Evolutionary conservation across 768 basidiomycete species (phyloP).

Genomic region (Cystobasidium ongulense): DNA sequence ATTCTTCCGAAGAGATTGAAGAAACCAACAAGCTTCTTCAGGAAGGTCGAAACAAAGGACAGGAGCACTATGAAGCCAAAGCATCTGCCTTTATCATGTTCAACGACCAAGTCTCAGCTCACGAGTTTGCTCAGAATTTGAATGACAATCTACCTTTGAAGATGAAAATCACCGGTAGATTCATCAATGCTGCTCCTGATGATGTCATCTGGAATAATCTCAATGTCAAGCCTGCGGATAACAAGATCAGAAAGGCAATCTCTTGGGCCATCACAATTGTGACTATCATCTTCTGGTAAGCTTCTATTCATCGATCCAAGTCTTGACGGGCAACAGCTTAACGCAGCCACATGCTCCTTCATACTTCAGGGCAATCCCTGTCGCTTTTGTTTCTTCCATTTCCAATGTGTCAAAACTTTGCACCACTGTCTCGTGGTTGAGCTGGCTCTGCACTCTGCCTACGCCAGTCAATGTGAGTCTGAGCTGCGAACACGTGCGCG

Average conservation of each 20-base stretch:
- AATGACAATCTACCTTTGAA: not conserved
- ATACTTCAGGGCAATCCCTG: not conserved
- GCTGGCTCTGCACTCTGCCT: constrained; percentile 73
- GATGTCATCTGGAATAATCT: constrained; percentile 92
- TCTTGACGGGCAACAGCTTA: constrained; percentile 51
- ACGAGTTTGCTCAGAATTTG: constrained; percentile 49
- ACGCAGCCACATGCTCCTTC: constrained; percentile 42
- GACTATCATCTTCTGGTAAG: constrained; percentile 78
- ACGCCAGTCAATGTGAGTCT: constrained; percentile 22
- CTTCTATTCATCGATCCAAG: constrained; percentile 62
- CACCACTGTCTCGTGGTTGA: constrained; percentile 58
- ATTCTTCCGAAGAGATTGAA: constrained; percentile 59
- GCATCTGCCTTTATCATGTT: constrained; percentile 64
- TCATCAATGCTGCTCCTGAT: constrained; percentile 71
- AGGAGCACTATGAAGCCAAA: constrained; percentile 34
- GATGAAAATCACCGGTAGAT: constrained; percentile 58
- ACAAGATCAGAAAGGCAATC: constrained; percentile 57
- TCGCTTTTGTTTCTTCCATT: constrained; percentile 45
- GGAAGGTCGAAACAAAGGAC: constrained; percentile 46
- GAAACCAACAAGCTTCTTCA: constrained; percentile 50
- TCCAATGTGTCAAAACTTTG: constrained; percentile 73
- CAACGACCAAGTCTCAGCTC: constrained; percentile 84
- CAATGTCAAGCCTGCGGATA: constrained; percentile 79
- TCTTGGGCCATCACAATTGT: constrained; percentile 85
- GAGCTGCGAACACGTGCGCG: not conserved